phyloP scores from a whole-genome alignment of 2,329 filamentous ascomycete genomes.

The Chaetomiaceae sp. region DNA sequence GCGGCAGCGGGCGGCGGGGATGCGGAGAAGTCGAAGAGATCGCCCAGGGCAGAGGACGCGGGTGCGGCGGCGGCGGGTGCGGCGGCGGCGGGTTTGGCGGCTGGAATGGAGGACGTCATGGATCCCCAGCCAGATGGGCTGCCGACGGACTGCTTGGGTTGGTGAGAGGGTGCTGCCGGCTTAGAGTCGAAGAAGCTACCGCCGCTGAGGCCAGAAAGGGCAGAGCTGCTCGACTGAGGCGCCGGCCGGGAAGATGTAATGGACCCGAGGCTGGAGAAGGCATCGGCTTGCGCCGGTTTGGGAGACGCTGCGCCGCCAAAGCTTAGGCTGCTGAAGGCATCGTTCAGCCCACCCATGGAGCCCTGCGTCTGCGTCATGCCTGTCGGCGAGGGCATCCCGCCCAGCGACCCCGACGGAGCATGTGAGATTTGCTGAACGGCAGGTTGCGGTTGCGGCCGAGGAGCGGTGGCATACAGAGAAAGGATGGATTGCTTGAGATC shows the following conservation, averaged over 20 bases:
- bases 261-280: constrained; percentile 30
- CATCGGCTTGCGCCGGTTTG: constrained; percentile 32
- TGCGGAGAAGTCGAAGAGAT: constrained; percentile 73
- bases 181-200: constrained; percentile 79
- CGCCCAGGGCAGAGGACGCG: constrained; percentile 58
- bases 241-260: constrained; percentile 30
- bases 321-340: constrained; percentile 63
- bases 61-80: no score
- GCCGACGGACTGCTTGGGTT: constrained; percentile 48
- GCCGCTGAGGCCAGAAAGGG: constrained; percentile 55
- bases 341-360: constrained; percentile 60
- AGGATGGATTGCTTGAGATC: constrained; percentile 97
- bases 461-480: constrained; percentile 82
- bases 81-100: constrained; percentile 28
- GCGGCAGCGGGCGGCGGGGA: constrained; percentile 40
- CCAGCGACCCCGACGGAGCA: constrained; percentile 57
- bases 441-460: constrained; percentile 61
- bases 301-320: constrained; percentile 40
- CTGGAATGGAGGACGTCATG: constrained; percentile 46
- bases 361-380: constrained; percentile 39
- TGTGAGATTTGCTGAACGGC: constrained; percentile 45
- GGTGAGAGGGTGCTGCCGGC: constrained; percentile 44
- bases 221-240: constrained; percentile 28
- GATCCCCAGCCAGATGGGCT: constrained; percentile 57
- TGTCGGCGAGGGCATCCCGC: constrained; percentile 57